Evolutionary conservation across 805 yeast species (phyloP).

Genomic region (Lipomyces kockii): DNA sequence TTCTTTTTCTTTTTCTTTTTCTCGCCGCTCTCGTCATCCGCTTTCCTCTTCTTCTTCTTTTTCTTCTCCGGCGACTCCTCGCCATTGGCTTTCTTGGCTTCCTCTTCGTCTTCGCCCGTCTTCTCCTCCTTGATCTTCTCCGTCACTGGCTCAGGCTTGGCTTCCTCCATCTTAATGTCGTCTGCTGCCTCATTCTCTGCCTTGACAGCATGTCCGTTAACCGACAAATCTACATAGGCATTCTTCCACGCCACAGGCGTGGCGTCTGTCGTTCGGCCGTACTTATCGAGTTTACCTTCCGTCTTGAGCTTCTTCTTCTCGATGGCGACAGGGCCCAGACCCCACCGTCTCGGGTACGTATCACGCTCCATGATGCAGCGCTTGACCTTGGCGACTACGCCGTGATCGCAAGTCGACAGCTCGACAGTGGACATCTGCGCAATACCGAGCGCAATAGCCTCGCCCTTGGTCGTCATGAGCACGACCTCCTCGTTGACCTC

Average conservation of each 20-base stretch:
- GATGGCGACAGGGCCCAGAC: conserved; percentile 97
- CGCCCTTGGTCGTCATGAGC: conserved; percentile 98
- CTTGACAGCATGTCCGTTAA: conserved; percentile 57
- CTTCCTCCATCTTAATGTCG: conserved; percentile 65
- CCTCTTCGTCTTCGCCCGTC: conserved; percentile 25
- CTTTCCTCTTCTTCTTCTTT: conserved; percentile 34
- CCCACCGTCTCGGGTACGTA: conserved; percentile 99
- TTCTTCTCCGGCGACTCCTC: conserved; percentile 31
- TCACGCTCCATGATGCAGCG: conserved; percentile 99
- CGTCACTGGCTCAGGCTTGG: conserved; percentile 61
- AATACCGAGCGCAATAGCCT: conserved; percentile 97
- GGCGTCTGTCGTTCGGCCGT: conserved; percentile 88
- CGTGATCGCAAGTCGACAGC: conserved; percentile 95
- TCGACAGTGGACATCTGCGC: conserved; percentile 99
- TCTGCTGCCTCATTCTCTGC: conserved; percentile 42
- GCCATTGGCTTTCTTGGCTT: conserved; percentile 12
- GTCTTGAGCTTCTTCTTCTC: conserved; percentile 98
- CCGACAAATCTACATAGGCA: conserved; percentile 62
- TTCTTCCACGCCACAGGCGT: conserved; percentile 94
- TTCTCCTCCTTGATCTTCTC: conserved; percentile 46
- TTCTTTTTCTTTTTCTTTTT: conserved; percentile 27
- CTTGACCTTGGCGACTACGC: conserved; percentile 97
- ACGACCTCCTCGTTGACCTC: conserved; percentile 98
- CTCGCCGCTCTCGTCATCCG: conserved; percentile 27
- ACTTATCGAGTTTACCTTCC: conserved; percentile 95